Evolutionary conservation across 108 stramenopile genomes (phyloP), one percentile per base, ranked within the genome.

Genomic region (Schizochytrium sp.): DNA sequence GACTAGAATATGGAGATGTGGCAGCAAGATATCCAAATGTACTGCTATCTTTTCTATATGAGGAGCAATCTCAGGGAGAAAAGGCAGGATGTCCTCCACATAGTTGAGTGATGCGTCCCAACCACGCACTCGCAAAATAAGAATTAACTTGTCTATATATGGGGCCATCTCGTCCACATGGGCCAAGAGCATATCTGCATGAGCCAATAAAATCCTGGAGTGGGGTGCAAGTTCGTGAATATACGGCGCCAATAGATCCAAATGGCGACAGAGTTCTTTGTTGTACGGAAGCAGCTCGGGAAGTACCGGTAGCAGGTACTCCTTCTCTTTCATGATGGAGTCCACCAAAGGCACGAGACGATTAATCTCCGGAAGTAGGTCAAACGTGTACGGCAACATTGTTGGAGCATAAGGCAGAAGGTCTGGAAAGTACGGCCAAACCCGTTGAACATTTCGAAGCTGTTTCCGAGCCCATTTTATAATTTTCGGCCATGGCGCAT

Each of bases 1-100:
- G 47, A 50, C 76, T 13, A 83, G 76, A n/a, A 83, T 83, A 53
- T 47, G 76, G 28, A 83, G 47, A 40, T 83, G 76, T 28, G 76
- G 76, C 7, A 83, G 53, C 8, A 83, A 28, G 5, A 53, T 49
- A 53, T 83, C 76, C 7, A 38, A 55, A 53, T 83, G 40, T 8
- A 55, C 50, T n/a, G 38, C 28, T 10, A 83, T 47, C 15, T 53
- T 17, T 53, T 83, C 55, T 10, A 53, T 55, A 53, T 83, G 76
- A 5, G 76, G 76, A 5, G 76, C 76, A 2, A 83, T 17, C 4
- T 10, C 15, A 53, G 76, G 28, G 55, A 83, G 28, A 3, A 55
- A 40, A n/a, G 47, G 47, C 17, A 83, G 15, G 10, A 83, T 28
- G 15, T 83, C n/a, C 10, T 83, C 76, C 45, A 83, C 28, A 40